Base-by-base conservation (phyloP, 768 basidiomycete genomes). In the Pilatotrama ljubarskyi region DNA sequence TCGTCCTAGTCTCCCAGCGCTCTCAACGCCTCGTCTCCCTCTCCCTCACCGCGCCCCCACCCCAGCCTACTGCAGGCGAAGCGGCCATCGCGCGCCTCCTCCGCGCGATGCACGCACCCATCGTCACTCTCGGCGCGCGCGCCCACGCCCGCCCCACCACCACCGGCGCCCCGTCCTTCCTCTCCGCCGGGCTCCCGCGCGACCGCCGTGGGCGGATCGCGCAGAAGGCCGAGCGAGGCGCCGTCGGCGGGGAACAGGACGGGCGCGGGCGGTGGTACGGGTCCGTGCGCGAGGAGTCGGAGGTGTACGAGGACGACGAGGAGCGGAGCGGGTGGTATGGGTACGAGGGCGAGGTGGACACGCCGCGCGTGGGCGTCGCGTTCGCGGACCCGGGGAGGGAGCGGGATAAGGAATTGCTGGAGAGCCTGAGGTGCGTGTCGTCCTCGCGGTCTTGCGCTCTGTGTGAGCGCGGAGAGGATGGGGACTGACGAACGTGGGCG, bases 171-270 rank as follows among this genome's bases (percentile, higher is more conserved):
- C 62, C 86, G 0, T 87, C 82, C 44, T 92, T 93, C 75, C 75
- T 91, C 24, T 85, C 86, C 5, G 88, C 84, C 2, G 87, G 85
- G 7, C 75, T 82, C 11, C 91, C 92, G 22, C 81, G 91, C 51
- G 92, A 93, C 70, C 78, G 91, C 22, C 79, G 91, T 36, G 91
- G 91, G 11, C 82, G 91, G 20, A 86, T 93, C 58, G 88, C 84
- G 18, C 78, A 80, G 60, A 83, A 84, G 61, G 37, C 36, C 5
- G 51, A 25, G n/a, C 29, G 48, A 5, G 29, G n/a, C 17, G 29
- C 29, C 17, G 32, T 20, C 29, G n/a, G 48, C 5, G 18, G 43
- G 11, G 22, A 13, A 6, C 5, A 10, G 17, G 20, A 18, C 15
- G 17, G 25, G n/a, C 17, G 26, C 29, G 38, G 24, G 42, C 6